Base-by-base conservation (phyloP, 2,329 filamentous ascomycete genomes). In the Chaetomiaceae sp. region DNA sequence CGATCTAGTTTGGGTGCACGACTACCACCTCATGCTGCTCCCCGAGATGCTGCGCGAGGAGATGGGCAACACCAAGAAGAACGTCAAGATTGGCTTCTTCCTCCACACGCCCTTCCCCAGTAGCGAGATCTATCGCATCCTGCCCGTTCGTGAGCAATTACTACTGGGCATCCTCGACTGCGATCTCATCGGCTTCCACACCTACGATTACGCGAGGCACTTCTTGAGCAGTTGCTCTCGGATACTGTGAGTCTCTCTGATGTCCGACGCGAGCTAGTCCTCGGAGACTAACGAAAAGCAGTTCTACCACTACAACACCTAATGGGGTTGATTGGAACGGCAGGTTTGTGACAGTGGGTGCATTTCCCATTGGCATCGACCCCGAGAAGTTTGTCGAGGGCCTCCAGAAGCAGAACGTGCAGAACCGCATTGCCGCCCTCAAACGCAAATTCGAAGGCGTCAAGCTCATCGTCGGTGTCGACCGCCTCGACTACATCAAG, bases 71-170 rank as follows among this genome's bases (percentile, higher is more conserved):
- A 80, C 78, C 56, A 90, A 87, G 74, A 89, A 91, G 74, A 95
- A 96, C 62, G 85, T 97, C 72, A 96, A 95, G 76, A 94, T 99
- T 64, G 94, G 92, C 61, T 97, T 97, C 79, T 99, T 97, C 78
- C 76, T 97, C 32, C 94, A 99, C 70, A 97, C 94, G 0, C 92
- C 94, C 0, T 99, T 97, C 73, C 94, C 94, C 11, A 95, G 89
- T 68, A 95, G 89, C 63, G 92, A 97, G 71, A 96, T 97, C 66
- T 97, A 96, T 73, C 84, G 94, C 58, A 96, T 97, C 60, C 76
- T 97, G 8, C 94, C 94, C 1, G 92, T 97, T 27, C 84, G 94
- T 58, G 90, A 96, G 67, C 86, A 90, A 64, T 84, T 97, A 46
- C 80, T 99, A 40, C 79, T 87, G 44, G 91, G 94, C 51, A 84